Evolutionary conservation across 352 stramenopile species (phyloP).

Genomic region (Phytophthora pisi): DNA sequence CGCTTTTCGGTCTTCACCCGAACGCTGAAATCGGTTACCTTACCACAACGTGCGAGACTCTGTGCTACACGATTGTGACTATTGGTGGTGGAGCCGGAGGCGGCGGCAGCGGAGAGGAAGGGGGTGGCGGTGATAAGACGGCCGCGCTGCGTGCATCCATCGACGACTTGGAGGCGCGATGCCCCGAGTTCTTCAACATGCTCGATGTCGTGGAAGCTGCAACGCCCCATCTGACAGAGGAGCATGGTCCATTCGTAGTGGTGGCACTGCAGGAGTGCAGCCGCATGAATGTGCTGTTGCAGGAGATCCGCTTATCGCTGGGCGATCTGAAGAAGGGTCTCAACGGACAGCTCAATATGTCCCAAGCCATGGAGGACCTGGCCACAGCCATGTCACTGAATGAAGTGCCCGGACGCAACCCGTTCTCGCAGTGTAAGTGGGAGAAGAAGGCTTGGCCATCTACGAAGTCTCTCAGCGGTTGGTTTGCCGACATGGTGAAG

Average conservation of each 20-base stretch:
- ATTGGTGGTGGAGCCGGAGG: constrained; percentile 82
- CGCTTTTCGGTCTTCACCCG: constrained; percentile 94
- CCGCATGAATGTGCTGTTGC: constrained; percentile 94
- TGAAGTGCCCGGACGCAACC: constrained; percentile 94
- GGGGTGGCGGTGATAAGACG: constrained; percentile 77
- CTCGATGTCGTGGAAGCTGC: constrained; percentile 89
- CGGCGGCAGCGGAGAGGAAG: constrained; percentile 36
- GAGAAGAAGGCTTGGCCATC: constrained; percentile 96
- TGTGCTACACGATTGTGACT: constrained; percentile 95
- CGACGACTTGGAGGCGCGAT: constrained; percentile 89
- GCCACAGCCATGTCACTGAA: constrained; percentile 92
- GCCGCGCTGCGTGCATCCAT: constrained; percentile 85
- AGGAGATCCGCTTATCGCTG: constrained; percentile 92
- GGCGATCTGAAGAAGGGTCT: constrained; percentile 95
- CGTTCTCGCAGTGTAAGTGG: constrained; percentile 96
- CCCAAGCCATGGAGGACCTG: constrained; percentile 94
- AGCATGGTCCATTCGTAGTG: constrained; percentile 94
- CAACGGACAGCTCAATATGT: constrained; percentile 97
- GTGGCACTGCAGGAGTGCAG: constrained; percentile 95
- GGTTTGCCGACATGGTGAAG: constrained; percentile 94
- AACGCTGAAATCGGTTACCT: constrained; percentile 97
- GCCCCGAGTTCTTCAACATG: constrained; percentile 94
- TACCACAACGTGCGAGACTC: constrained; percentile 89
- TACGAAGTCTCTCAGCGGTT: constrained; percentile 92
- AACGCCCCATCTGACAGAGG: constrained; percentile 86